These are phyloP conservation scores for Apiotrichum gamsii DNA, from an alignment of 1,284 basidiomycete genomes.

Conservation along the genomic window DNA sequence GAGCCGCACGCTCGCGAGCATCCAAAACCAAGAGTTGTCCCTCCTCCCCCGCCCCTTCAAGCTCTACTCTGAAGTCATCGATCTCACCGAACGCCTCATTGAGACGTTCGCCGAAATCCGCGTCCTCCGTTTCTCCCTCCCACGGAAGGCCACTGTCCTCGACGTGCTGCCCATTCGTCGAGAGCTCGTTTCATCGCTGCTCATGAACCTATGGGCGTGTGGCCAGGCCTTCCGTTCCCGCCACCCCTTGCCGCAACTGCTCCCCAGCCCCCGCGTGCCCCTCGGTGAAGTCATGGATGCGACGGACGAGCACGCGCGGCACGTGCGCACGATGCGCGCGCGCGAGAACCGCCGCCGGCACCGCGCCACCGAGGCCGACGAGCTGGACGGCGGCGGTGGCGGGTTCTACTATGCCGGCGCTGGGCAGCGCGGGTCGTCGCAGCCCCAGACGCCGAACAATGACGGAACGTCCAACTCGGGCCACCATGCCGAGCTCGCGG, in stretches of 20 bases:
- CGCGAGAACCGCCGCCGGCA: slow-evolving; percentile 6
- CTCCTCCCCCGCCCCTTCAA: slow-evolving; percentile 49
- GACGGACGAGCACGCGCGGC: slow-evolving; percentile 36
- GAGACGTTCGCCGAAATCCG: slow-evolving; percentile 47
- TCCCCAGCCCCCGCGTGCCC: slow-evolving; percentile 47
- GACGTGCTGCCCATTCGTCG: slow-evolving; percentile 49
- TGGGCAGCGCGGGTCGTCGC: not conserved
- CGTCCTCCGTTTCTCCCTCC: slow-evolving; percentile 44
- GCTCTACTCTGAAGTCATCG: slow-evolving; percentile 46
- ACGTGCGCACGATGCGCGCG: slow-evolving; percentile 15
- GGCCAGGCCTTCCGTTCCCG: slow-evolving; percentile 48
- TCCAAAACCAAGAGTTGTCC: slow-evolving; percentile 47
- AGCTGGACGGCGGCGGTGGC: not conserved
- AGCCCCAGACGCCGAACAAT: too few relatives aligned
- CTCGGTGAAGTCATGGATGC: slow-evolving; percentile 40
- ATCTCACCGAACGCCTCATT: slow-evolving; percentile 42
- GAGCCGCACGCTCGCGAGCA: slow-evolving; percentile 33
- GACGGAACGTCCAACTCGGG: not conserved
- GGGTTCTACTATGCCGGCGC: too few relatives aligned
- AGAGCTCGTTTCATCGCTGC: slow-evolving; percentile 48
- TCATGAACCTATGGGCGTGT: slow-evolving; percentile 48
- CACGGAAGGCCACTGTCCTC: slow-evolving; percentile 46
- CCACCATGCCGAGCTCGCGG: slow-evolving; percentile 33
- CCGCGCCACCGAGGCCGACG: not conserved
- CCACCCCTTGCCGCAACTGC: slow-evolving; percentile 49